Evolutionary conservation across 2,329 filamentous ascomycete genomes (phyloP), one percentile per base, ranked within the genome.

Genomic region (Neopestalotiopsis sp.): DNA sequence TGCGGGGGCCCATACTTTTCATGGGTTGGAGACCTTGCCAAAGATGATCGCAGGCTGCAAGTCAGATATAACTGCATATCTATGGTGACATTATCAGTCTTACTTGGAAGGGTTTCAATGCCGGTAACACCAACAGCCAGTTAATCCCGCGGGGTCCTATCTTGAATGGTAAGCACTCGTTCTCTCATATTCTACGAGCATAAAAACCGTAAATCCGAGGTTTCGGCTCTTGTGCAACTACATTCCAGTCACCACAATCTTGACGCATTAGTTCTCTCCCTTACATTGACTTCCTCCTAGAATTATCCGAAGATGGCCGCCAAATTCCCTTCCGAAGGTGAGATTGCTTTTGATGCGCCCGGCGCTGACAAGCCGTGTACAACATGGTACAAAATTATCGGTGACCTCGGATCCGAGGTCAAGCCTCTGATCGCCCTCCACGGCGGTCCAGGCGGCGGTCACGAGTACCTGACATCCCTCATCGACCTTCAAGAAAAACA

Each of bases 361-460:
- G 61, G 61, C 40, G 69, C 71, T 28, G 69, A 64, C 12, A 71
- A 72, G 62, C 70, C 71, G 1, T 71, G 70, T 57, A 69, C 67
- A 61, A 72, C 71, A 53, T 53, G 45, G 45, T 70, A 72, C 49
- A 72, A 72, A 30, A 68, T 74, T n/a, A 12, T 72, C 5, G 71
- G 71, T 12, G 67, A 74, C 57, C 69, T 74, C 30, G 42, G 61
- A 17, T 30, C n/a, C 40, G 65, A 53, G 17, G 9, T 9, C 5
- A 17, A 17, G 20, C 63, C 70, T 13, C 68, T 73, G 0, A 56
- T 74, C 12, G 45, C 69, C 1, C 34, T 68, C 3, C 73, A 74
- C n/a, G 71, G 73, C n/a, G 71, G 71, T 2, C 71, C 73, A 3
- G 71, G 73, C 13, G 71, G 61, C 4, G 70, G 73, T 0, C 73